These are phyloP conservation scores for Botryotinia globosa DNA, from an alignment of 2,329 filamentous ascomycete species.

Conservation along the genomic window DNA sequence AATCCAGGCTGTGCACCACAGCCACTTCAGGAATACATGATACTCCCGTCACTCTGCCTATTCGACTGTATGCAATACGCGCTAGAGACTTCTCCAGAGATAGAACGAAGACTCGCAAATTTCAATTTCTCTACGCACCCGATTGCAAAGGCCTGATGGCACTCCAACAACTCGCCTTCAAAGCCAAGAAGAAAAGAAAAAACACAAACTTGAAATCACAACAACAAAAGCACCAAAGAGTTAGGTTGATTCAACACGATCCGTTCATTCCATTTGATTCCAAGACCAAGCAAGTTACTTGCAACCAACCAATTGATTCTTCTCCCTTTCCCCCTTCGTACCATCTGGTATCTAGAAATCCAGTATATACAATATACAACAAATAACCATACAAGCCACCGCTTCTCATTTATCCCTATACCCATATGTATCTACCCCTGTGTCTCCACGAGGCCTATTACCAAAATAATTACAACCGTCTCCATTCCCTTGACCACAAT, in stretches of 20 bases:
- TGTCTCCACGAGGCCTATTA: background rate
- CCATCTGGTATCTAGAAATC: constrained; percentile 9
- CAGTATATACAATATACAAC: constrained; percentile 11
- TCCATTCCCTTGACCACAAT: background rate
- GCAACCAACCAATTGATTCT: background rate
- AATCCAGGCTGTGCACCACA: background rate
- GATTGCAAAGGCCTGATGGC: background rate
- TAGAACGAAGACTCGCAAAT: background rate
- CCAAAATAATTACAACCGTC: constrained; percentile 11
- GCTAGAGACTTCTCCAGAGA: background rate
- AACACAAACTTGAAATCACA: background rate
- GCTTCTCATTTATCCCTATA: background rate
- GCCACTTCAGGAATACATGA: background rate
- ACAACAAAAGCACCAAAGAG: background rate
- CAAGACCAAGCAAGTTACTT: background rate
- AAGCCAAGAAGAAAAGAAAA: background rate
- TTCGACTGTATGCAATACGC: background rate
- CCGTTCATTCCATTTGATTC: background rate
- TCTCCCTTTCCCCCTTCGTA: background rate
- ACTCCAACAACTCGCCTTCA: background rate
- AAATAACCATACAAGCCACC: constrained; percentile 1
- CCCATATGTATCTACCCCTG: background rate
- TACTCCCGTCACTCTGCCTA: background rate
- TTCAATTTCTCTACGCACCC: background rate
- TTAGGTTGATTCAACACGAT: background rate